These are phyloP conservation scores for Ophiosphaerella korrae DNA, from an alignment of 2,329 filamentous ascomycete species.

Conservation along the genomic window DNA sequence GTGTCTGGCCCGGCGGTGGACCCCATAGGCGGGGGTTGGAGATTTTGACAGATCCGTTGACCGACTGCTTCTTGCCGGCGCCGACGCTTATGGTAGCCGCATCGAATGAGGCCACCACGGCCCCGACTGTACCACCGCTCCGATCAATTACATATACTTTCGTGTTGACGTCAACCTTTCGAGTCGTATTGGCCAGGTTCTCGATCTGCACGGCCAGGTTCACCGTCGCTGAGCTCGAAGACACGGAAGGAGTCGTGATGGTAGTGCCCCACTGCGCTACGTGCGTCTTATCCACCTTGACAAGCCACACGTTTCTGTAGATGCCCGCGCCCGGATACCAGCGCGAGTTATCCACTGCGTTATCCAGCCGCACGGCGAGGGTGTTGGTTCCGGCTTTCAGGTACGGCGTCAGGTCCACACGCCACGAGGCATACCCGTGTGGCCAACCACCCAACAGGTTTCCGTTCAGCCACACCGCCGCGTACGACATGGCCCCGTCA, in stretches of 20 bases:
- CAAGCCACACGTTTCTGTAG: conserved; percentile 62
- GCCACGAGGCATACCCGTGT: conserved; percentile 58
- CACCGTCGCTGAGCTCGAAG: conserved; percentile 55
- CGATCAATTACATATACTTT: conserved; percentile 48
- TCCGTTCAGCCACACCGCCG: conserved; percentile 60
- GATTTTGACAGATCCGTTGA: conserved; percentile 45
- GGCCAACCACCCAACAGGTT: conserved; percentile 59
- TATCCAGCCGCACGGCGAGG: too few relatives aligned
- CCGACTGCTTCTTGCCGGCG: conserved; percentile 37
- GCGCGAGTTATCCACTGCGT: conserved; percentile 56
- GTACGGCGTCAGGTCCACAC: conserved; percentile 57
- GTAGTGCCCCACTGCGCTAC: conserved; percentile 58
- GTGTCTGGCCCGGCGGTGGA: conserved; percentile 52
- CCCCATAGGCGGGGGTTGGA: conserved; percentile 56
- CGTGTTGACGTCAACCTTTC: too few relatives aligned
- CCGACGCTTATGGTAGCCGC: too few relatives aligned
- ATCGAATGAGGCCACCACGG: conserved; percentile 36
- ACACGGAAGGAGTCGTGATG: conserved; percentile 53
- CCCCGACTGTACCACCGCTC: conserved; percentile 45
- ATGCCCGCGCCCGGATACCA: conserved; percentile 63
- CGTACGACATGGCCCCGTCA: conserved; percentile 59
- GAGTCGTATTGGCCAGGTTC: conserved; percentile 53
- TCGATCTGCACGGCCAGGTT: conserved; percentile 55
- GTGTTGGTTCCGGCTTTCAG: conserved; percentile 15
- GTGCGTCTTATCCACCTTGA: conserved; percentile 52